These are phyloP conservation scores for Bacterosira constricta DNA, from an alignment of 108 stramenopile species.

Conservation along the genomic window DNA sequence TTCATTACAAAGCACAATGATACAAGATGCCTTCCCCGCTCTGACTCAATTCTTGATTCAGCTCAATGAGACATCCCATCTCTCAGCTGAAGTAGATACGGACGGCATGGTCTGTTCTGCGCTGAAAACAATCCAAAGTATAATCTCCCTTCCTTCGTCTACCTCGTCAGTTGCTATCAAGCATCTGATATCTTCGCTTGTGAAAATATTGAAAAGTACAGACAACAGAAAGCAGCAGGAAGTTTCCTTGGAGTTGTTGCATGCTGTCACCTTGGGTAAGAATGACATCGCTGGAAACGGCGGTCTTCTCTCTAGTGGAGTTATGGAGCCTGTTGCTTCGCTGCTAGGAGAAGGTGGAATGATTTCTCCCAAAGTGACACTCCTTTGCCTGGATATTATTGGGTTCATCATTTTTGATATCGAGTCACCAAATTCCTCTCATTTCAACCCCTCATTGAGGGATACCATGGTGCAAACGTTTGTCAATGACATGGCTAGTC, in stretches of 20 bases:
- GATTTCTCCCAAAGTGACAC: not conserved
- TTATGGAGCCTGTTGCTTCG: constrained; percentile 5
- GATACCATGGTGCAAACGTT: constrained; percentile 20
- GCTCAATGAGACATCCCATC: not conserved
- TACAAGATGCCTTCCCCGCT: constrained; percentile 62
- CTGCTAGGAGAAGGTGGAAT: constrained; percentile 9
- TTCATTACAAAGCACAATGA: constrained; percentile 72
- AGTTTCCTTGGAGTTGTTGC: constrained; percentile 62
- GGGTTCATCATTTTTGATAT: constrained; percentile 51
- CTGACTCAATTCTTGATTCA: constrained; percentile 58
- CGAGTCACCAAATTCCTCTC: constrained; percentile 18
- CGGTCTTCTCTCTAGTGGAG: constrained; percentile 10
- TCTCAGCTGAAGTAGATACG: not conserved
- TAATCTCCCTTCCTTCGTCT: constrained; percentile 71
- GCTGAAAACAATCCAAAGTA: constrained; percentile 58
- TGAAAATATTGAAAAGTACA: constrained; percentile 12
- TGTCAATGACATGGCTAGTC: constrained; percentile 49
- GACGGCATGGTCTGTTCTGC: constrained; percentile 54
- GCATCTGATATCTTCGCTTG: constrained; percentile 55
- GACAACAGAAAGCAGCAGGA: constrained; percentile 2
- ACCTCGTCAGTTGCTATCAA: constrained; percentile 58
- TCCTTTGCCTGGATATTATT: constrained; percentile 61
- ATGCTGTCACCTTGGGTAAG: constrained; percentile 30
- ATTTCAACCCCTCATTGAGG: not conserved
- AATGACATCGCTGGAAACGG: not conserved